These are phyloP conservation scores for Sambucus nigra DNA, from an alignment of 129 eudicot genomes.

Conservation along the genomic window DNA sequence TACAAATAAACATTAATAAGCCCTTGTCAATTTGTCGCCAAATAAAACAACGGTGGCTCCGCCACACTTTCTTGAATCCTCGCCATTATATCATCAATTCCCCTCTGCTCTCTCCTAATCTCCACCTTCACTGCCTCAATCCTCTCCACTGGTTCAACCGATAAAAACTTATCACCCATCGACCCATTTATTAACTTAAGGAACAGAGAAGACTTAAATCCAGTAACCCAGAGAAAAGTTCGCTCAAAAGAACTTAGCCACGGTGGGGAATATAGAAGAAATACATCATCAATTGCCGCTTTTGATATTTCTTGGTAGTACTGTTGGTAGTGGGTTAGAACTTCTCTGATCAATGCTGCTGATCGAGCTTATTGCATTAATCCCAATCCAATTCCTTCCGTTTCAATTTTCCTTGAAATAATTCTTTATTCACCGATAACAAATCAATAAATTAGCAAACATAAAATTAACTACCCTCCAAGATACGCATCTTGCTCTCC, in stretches of 20 bases:
- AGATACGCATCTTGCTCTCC: no score
- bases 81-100: conserved; percentile 27
- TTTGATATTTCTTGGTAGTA: conserved; percentile 25
- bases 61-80: conserved; percentile 49
- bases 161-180: conserved; percentile 11
- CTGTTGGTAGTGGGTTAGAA: conserved; percentile 31
- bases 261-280: conserved; percentile 36
- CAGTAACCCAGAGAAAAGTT: conserved; percentile 31
- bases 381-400: no score
- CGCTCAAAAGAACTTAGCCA: conserved; percentile 48
- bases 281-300: conserved; percentile 22
- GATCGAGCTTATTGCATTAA: no score
- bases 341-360: conserved; percentile 25
- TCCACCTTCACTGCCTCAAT: conserved; percentile 16
- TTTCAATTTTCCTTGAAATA: no score
- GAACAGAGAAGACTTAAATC: conserved; percentile 34
- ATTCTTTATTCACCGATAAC: no score
- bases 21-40: no score
- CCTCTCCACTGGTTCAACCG: conserved; percentile 12
- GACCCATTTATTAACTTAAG: conserved; percentile 17
- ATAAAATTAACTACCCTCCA: no score
- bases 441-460: no score
- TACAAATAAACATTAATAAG: no score
- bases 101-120: conserved; percentile 22
- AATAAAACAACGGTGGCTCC: conserved; percentile 19